Evolutionary conservation across 2,329 filamentous ascomycete species (phyloP), one percentile per base, ranked within the genome.

Genomic region (Paraphaeosphaeria sporulosa): DNA sequence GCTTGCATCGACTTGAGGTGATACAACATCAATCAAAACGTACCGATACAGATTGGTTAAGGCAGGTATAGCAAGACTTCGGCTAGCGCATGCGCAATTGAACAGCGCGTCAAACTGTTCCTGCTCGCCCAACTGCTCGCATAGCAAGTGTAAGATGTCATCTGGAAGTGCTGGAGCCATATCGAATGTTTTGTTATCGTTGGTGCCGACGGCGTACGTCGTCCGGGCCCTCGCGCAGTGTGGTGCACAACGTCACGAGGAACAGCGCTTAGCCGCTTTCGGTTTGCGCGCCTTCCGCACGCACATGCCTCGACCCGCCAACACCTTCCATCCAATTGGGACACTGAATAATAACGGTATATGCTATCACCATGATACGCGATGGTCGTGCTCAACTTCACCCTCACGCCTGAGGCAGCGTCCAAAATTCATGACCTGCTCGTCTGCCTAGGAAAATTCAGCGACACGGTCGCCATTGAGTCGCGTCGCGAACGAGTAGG

Each of bases 401-500:
- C 89, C 0, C 81, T 94, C 56, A 90, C 85, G 68, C 90, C 91
- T 58, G 90, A 93, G 67, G 89, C 89, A 34, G 87, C 92, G 46
- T 83, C 84, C 7, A 87, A 86, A 51, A 82, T 94, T 47, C 89
- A 92, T 68, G 91, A 94, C 76, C 85, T 88, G 25, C 84, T 94
- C 58, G 82, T 87, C 23, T 94, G 91, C 75, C 83, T 94, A 27
- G 86, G 87, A 71, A 93, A 92, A 76, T 94, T 94, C 80, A 91
- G 89, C 74, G 91, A 94, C 68, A 87, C 90, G 48, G 90, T 94
- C 21, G 90, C 87, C 27, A 83, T 94, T 43, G 91, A 94, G 76
- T 89, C 90, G 36, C 84, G 85, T 67, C 86, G 84, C 64, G 89
- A 92, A 69, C 87, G 85, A 74, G 90, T 90, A 77, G 56, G 76